phyloP scores from a whole-genome alignment of 2,329 filamentous ascomycete species.

The Sporothrix humicola region DNA sequence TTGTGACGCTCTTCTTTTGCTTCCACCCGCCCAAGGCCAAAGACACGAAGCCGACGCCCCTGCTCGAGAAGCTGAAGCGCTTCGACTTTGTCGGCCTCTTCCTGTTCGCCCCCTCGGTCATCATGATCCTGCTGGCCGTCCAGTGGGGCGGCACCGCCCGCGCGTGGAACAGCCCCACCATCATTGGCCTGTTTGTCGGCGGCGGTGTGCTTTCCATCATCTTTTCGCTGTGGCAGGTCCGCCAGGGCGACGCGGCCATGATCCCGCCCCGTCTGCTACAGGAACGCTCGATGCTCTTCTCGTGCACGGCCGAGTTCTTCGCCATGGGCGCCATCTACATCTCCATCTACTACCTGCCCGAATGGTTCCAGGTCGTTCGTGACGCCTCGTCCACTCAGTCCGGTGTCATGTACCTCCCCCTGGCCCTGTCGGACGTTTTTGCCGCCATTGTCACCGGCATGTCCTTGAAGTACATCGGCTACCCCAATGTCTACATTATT shows the following conservation, averaged over 20 bases:
- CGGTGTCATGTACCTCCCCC: slow-evolving; percentile 40
- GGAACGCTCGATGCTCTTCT: slow-evolving; percentile 37
- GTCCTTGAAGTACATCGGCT: slow-evolving; percentile 39
- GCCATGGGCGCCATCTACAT: slow-evolving; percentile 36
- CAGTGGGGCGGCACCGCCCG: slow-evolving; percentile 45
- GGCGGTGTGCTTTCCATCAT: slow-evolving; percentile 40
- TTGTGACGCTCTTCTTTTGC: slow-evolving; percentile 26
- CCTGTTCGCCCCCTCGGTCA: slow-evolving; percentile 43
- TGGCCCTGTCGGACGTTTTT: slow-evolving; percentile 41
- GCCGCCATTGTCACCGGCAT: slow-evolving; percentile 39
- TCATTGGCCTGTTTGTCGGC: slow-evolving; percentile 44
- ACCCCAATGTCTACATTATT: slow-evolving; percentile 39
- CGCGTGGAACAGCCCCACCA: slow-evolving; percentile 42
- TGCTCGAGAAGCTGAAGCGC: neutral
- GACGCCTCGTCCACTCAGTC: slow-evolving; percentile 32
- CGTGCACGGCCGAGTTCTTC: slow-evolving; percentile 29
- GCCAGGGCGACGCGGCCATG: slow-evolving; percentile 41
- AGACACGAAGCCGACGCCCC: slow-evolving; percentile 31
- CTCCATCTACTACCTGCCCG: slow-evolving; percentile 40
- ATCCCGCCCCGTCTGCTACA: slow-evolving; percentile 39
- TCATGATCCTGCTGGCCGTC: slow-evolving; percentile 46
- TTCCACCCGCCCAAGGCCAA: slow-evolving; percentile 36
- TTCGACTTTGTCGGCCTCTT: neutral
- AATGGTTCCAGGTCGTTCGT: slow-evolving; percentile 33
- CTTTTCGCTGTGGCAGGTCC: slow-evolving; percentile 41